Base-by-base conservation (phyloP, 805 yeast genomes). In the Blastobotrys peoriensis region DNA sequence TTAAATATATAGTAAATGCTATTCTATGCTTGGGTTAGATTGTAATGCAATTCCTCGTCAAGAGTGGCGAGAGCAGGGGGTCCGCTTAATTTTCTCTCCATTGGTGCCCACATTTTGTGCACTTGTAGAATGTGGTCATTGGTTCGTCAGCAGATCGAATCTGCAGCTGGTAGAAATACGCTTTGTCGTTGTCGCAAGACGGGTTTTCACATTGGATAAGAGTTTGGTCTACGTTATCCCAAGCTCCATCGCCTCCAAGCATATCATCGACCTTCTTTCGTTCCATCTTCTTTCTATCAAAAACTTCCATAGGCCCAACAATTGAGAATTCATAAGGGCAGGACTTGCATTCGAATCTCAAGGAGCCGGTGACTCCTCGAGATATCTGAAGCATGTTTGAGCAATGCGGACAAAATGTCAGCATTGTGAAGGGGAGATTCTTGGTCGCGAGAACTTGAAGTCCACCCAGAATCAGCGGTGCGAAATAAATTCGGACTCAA, bases 101-200 rank as follows among this genome's bases (percentile, higher is more conserved):
- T 66, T 91, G 94, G 60, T 87, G 76, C 40, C 86, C 86, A 70
- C 98, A 93, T 51, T 79, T 82, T 30, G 88, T 88, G 69, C 98
- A 93, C 65, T 91, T 88, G 65, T 86, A 91, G 63, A 93, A 93
- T 2, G 98, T 91, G 0, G 98, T 93, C 98, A 93, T 93, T 19
- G 98, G 98, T 69, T 93, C 98, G 74, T 93, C 98, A 1, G 98
- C 98, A 50, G 95, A 85, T 66, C 98, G 75, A 59, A 93, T 93
- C 65, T 93, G 98, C 48, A 93, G 70, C 67, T 93, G 98, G 75
- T 89, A 93, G 72, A 86, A 93, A 66, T 93, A 93, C 0, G 98
- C 98, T 65, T 87, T 86, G 53, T 79, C 84, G 52, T 83, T 81
- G 34, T 86, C 95, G 70, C 98, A 93, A 2, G 70, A 60, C 46